phyloP scores from a whole-genome alignment of 73 alveolate species.

The Paramecium bursaria region DNA sequence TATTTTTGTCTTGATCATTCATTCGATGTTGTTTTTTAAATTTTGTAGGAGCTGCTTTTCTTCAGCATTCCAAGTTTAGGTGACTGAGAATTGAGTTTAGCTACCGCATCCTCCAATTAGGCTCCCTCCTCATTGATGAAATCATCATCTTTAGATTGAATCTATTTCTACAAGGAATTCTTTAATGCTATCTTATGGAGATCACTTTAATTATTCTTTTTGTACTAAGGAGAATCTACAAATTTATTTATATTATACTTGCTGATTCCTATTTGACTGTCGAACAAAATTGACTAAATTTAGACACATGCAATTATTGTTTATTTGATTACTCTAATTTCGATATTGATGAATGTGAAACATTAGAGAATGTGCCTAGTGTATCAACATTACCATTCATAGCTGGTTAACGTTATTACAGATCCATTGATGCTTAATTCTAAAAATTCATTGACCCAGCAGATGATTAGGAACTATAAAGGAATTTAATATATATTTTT shows the following conservation, averaged over 20 bases:
- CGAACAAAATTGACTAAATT: slow-evolving; percentile 25
- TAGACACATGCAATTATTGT: slow-evolving; percentile 6
- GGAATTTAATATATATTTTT: too few species aligned
- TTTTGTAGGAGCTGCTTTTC: slow-evolving; percentile 48
- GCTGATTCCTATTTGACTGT: not conserved
- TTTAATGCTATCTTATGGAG: slow-evolving; percentile 28
- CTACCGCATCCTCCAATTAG: slow-evolving; percentile 47
- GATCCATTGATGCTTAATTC: slow-evolving; percentile 54
- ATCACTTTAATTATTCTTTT: slow-evolving; percentile 32
- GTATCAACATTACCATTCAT: slow-evolving; percentile 57
- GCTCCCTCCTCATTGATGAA: slow-evolving; percentile 53
- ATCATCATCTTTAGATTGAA: slow-evolving; percentile 46
- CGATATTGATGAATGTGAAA: not conserved
- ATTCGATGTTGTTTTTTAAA: slow-evolving; percentile 48
- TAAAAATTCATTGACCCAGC: slow-evolving; percentile 64
- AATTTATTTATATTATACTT: not conserved
- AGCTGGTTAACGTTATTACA: slow-evolving; percentile 52
- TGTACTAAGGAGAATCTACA: slow-evolving; percentile 30
- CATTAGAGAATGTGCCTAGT: slow-evolving; percentile 32
- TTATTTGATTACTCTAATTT: slow-evolving; percentile 12
- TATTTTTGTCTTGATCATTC: too few species aligned
- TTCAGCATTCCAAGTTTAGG: slow-evolving; percentile 54
- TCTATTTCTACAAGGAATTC: slow-evolving; percentile 9
- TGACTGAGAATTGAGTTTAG: slow-evolving; percentile 30
- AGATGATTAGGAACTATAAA: slow-evolving; percentile 17